Conservation (phyloP, 345 rosid species). For the Salix suchowensis region DNA sequence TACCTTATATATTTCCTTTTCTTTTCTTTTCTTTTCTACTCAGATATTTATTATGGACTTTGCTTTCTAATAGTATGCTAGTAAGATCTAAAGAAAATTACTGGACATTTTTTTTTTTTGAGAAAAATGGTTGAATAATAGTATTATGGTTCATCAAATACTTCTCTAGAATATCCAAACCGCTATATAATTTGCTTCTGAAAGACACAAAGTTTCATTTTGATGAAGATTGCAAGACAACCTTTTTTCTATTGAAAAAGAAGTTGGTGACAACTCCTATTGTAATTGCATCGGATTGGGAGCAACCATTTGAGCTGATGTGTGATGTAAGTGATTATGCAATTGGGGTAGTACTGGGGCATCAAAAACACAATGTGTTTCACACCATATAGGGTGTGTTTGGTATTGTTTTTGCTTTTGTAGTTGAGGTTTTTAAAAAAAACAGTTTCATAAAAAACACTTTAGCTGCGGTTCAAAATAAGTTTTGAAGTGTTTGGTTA, state of each 20-base stretch:
- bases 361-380: background rate
- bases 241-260: background rate
- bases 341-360: background rate
- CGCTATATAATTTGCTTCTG: too few relatives aligned
- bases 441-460: too few relatives aligned
- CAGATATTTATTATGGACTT: background rate
- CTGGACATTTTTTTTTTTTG: background rate
- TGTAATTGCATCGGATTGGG: background rate
- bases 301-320: background rate
- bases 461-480: too few relatives aligned
- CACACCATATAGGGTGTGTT: too few relatives aligned
- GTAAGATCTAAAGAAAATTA: background rate
- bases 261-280: background rate
- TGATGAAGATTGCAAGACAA: background rate
- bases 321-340: background rate
- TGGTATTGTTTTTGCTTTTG: too few relatives aligned
- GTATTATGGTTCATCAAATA: too few relatives aligned
- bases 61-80: background rate
- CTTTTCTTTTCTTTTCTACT: background rate
- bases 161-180: too few relatives aligned
- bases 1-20: too few relatives aligned
- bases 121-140: background rate
- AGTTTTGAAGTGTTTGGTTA: too few relatives aligned
- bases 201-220: background rate
- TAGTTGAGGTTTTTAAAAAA: too few relatives aligned